Evolutionary conservation across 306 rosid species (phyloP).

Genomic region (Cotoneaster glaucophyllus): DNA sequence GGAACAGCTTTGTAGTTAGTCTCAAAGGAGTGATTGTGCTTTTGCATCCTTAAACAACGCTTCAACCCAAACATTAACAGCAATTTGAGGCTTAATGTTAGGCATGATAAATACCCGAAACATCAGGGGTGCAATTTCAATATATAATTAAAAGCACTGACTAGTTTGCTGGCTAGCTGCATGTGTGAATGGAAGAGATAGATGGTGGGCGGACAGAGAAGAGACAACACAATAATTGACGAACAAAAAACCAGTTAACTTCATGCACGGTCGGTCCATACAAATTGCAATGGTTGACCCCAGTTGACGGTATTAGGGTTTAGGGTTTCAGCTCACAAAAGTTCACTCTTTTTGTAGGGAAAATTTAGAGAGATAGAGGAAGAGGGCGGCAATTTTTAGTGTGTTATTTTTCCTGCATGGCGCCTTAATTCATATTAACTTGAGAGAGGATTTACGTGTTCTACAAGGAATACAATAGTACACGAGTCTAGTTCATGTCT

Average conservation of each 20-base stretch:
- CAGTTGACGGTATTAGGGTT: background rate
- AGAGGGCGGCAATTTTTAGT: no score
- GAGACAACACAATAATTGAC: background rate
- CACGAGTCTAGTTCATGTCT: background rate
- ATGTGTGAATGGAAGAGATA: background rate
- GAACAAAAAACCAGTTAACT: background rate
- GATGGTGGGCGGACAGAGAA: background rate
- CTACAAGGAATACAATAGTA: background rate
- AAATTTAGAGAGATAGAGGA: no score
- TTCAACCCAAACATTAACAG: background rate
- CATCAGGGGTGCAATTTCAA: background rate
- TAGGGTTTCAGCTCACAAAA: background rate
- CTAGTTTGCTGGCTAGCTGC: background rate
- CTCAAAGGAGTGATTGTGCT: no score
- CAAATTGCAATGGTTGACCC: background rate
- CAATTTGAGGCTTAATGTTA: background rate
- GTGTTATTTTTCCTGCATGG: background rate
- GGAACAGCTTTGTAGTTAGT: no score
- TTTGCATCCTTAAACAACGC: background rate
- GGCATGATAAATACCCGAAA: background rate
- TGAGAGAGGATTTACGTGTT: no score
- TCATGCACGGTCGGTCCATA: background rate
- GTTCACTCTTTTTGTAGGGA: background rate
- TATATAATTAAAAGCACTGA: no score
- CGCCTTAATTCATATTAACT: background rate